phyloP scores from a whole-genome alignment of 805 yeast species.

The Debaryomyces prosopidis region DNA sequence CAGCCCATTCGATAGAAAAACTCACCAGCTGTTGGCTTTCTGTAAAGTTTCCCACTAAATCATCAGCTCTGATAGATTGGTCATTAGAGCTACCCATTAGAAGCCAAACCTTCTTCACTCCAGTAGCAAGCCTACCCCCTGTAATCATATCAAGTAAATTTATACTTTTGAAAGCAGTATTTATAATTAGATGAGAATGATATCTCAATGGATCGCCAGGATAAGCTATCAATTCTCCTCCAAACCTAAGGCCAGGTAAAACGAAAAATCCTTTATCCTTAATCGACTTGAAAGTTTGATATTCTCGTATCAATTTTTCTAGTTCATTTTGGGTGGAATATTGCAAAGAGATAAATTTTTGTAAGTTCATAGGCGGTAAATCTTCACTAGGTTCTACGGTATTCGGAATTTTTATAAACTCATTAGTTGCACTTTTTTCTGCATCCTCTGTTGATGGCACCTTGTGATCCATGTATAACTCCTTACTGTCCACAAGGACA shows the following conservation, averaged over 20 bases:
- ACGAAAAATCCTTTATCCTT: constrained; percentile 50
- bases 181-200: constrained; percentile 83
- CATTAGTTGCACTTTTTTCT: background rate
- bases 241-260: constrained; percentile 88
- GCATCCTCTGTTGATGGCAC: background rate
- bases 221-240: constrained; percentile 84
- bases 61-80: background rate
- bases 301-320: constrained; percentile 6
- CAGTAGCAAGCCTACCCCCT: constrained; percentile 91
- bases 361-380: background rate
- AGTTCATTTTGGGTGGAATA: constrained; percentile 2
- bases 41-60: background rate
- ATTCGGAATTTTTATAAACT: background rate
- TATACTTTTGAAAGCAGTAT: constrained; percentile 42
- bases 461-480: constrained; percentile 13
- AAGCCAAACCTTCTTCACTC: constrained; percentile 85
- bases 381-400: background rate
- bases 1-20: constrained; percentile 94
- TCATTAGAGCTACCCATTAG: constrained; percentile 28
- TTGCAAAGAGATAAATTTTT: background rate
- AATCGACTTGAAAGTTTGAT: constrained; percentile 35
- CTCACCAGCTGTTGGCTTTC: constrained; percentile 34
- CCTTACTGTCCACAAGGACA: constrained; percentile 42
- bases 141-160: constrained; percentile 61
- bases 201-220: constrained; percentile 93